Conservation (phyloP, 164 flowering plant genomes). For the Tetracentron sinense region DNA sequence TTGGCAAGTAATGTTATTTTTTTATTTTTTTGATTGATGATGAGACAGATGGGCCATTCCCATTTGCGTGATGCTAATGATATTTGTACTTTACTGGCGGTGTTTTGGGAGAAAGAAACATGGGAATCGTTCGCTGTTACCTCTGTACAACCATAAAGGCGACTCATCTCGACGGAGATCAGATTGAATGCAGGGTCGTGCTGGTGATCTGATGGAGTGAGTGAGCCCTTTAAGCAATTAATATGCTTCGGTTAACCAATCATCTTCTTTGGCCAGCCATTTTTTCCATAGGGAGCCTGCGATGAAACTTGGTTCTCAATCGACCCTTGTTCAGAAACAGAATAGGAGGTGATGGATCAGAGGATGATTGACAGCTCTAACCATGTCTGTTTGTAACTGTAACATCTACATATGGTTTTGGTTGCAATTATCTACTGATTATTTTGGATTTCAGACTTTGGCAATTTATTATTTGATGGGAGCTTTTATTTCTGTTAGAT, state of each 20-base stretch:
- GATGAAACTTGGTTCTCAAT: background rate
- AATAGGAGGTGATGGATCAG: background rate
- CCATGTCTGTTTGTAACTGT: background rate
- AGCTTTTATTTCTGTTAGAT: too few species aligned
- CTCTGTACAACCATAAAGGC: constrained; percentile 57
- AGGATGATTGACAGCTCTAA: background rate
- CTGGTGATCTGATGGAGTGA: too few species aligned
- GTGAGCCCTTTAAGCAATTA: background rate
- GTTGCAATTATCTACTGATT: too few species aligned
- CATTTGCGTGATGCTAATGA: constrained; percentile 34
- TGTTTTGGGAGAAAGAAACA: constrained; percentile 75
- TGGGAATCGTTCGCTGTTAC: constrained; percentile 53
- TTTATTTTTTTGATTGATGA: constrained; percentile 1
- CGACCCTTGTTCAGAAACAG: background rate
- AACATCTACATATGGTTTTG: background rate
- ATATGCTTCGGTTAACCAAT: background rate
- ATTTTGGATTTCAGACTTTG: background rate
- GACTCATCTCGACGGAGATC: constrained; percentile 56
- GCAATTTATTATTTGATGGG: too few species aligned
- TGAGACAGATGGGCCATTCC: constrained; percentile 89
- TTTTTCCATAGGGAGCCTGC: constrained; percentile 4
- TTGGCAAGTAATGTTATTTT: background rate
- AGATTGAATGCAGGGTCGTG: constrained; percentile 61
- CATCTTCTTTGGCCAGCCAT: background rate
- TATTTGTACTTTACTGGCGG: constrained; percentile 71